Evolutionary conservation across 2,329 filamentous ascomycete genomes (phyloP).

Genomic region (Clarireedia homoeocarpa): DNA sequence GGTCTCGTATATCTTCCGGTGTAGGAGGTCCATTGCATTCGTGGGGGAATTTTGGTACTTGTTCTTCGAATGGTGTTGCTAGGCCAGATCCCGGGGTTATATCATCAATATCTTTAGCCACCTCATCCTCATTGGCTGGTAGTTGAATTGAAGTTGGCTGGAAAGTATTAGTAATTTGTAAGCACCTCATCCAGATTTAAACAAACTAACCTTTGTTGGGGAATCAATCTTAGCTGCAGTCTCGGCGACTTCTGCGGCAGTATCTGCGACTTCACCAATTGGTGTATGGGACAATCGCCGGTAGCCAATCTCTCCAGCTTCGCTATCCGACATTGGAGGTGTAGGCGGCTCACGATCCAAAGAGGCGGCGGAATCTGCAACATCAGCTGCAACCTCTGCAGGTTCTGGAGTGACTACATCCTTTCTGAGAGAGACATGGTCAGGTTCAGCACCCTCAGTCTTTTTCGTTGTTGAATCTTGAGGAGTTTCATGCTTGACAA

Average conservation of each 20-base stretch:
- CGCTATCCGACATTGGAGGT: slow-evolving; percentile 26
- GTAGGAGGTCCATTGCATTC: slow-evolving; percentile 18
- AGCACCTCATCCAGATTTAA: not conserved
- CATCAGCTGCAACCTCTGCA: slow-evolving; percentile 22
- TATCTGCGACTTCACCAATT: slow-evolving; percentile 34
- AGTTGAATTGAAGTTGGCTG: not conserved
- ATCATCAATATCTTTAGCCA: not conserved
- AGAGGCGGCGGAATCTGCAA: slow-evolving; percentile 20
- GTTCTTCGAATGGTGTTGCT: slow-evolving; percentile 20
- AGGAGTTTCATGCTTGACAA: too few relatives aligned
- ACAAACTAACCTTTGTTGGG: slow-evolving; percentile 12
- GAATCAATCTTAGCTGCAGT: slow-evolving; percentile 34
- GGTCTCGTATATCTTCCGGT: slow-evolving; percentile 9
- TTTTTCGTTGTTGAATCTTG: slow-evolving; percentile 28
- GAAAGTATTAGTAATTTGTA: not conserved
- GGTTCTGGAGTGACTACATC: slow-evolving; percentile 20
- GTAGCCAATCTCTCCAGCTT: slow-evolving; percentile 26
- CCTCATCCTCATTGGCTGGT: not conserved
- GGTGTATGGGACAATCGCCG: slow-evolving; percentile 32
- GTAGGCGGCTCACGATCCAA: slow-evolving; percentile 23
- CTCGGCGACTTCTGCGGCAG: slow-evolving; percentile 39
- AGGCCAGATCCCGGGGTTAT: not conserved
- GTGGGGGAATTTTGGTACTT: slow-evolving; percentile 26
- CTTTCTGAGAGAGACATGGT: slow-evolving; percentile 26
- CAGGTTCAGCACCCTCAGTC: slow-evolving; percentile 30